Base-by-base conservation (phyloP, 768 basidiomycete species). In the Cytidiella melzeri region DNA sequence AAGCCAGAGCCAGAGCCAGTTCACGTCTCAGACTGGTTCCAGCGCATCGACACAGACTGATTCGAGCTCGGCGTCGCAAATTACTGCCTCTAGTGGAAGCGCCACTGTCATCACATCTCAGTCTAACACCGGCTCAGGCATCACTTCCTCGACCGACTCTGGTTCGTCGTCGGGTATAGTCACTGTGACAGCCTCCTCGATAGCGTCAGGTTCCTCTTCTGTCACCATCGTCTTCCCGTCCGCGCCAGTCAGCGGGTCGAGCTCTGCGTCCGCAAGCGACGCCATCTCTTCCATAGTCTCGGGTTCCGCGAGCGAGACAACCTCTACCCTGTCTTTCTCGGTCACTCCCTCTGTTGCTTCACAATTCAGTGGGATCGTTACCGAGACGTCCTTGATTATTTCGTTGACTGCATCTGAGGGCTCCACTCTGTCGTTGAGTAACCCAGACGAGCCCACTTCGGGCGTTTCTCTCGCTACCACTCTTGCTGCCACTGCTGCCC, bases 381-480 rank as follows among this genome's bases (percentile, higher is more conserved):
- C 73, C 3, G 25, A 52, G 27, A 62, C 64, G 11, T 60, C 69
- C 3, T 67, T 74, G 24, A 56, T 75, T 42, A 47, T 59, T 28
- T 37, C 56, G 5, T 12, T 55, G 6, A 36, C 65, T 4, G 55
- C 64, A 10, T 44, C 55, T n/a, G 52, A 54, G 11, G 20, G 57
- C 5, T 47, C 64, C 5, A 13, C 57, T 1, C 4, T 30, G 27
- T 64, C 71, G 21, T 10, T 45, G 7, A 66, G 66, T 15, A 52
- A 73, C 55, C 72, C 76, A 18, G 77, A 79, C 47, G 37, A 54
- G 47, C 66, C 65, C 4, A 38, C 61, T 1, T 64, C 73, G 1
- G 66, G 69, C 9, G 2, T 60, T 23, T 55, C 67, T 1, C 27
- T 69, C 6, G 7, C 30, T 5, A 52, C 58, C 12, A 55, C 25